Evolutionary conservation across 495 filamentous ascomycete species (phyloP).

Genomic region (Hyaloscypha bicolor): DNA sequence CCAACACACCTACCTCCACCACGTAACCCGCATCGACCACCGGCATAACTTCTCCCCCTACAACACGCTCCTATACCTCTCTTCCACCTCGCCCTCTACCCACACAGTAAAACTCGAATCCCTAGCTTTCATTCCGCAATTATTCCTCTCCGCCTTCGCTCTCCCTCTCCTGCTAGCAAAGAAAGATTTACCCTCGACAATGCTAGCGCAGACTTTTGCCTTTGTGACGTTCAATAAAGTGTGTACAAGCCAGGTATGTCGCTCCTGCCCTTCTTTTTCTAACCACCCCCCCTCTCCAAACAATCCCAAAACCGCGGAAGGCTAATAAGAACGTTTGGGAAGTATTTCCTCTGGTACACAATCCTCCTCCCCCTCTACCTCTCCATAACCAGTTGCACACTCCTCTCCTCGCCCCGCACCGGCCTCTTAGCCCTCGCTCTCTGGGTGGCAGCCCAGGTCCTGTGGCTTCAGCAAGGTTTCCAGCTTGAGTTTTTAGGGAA

Average conservation of each 20-base stretch:
- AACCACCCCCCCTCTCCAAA: not conserved
- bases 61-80: slow-evolving; percentile 86
- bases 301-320: not conserved
- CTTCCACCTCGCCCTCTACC: slow-evolving; percentile 55
- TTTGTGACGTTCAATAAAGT: slow-evolving; percentile 99
- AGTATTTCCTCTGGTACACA: slow-evolving; percentile 99
- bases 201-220: slow-evolving; percentile 98
- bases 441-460: slow-evolving; percentile 74
- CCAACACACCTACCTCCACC: slow-evolving; percentile 87
- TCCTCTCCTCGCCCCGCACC: slow-evolving; percentile 57
- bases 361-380: slow-evolving; percentile 91
- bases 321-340: slow-evolving; percentile 6
- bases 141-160: slow-evolving; percentile 71
- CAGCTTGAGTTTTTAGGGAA: slow-evolving; percentile 83
- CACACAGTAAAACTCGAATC: slow-evolving; percentile 60
- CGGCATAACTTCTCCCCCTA: slow-evolving; percentile 98
- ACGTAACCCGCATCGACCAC: slow-evolving; percentile 91
- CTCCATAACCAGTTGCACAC: slow-evolving; percentile 61
- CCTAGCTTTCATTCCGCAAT: slow-evolving; percentile 85
- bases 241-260: slow-evolving; percentile 89
- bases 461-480: slow-evolving; percentile 90
- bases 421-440: slow-evolving; percentile 65
- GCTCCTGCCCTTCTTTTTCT: not conserved
- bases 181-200: slow-evolving; percentile 76
- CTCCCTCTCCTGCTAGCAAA: slow-evolving; percentile 84